Base-by-base conservation (phyloP, 768 basidiomycete species). In the Amanita subjunquillea region DNA sequence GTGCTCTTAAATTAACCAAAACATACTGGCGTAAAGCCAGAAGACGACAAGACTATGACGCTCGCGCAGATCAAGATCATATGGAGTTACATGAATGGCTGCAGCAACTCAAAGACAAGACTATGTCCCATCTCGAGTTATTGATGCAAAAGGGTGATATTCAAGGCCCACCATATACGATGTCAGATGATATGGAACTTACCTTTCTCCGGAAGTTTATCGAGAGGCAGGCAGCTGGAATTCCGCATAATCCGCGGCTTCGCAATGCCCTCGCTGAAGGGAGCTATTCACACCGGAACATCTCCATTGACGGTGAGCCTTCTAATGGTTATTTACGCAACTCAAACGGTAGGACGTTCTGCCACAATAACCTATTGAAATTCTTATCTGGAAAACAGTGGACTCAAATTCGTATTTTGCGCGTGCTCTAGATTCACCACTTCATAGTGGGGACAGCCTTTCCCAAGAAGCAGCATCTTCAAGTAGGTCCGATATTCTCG, bases 11-110 rank as follows among this genome's bases (percentile, higher is more conserved):
- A 64, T 71, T 87, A 58, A 90, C 87, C 27, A 90, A 89, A 69
- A 89, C 85, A 0, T 90, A 86, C 65, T 90, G 87, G 87, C 74
- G 87, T 57, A 90, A 90, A 62, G 76, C 82, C n/a, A 72, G 82
- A 53, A 72, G 87, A 67, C 80, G 87, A 56, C 87, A 90, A 67
- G 87, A 89, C 69, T 90, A 86, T 67, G 85, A 90, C 62, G 80
- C 85, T 48, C 80, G 83, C 46, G 87, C 87, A 1, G 87, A 90
- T 71, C 87, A 88, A 63, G 87, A 90, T 62, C 87, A 90, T 61
- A 90, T 90, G 87, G 87, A 90, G 62, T 69, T 90, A 20, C 87
- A 90, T 60, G 87, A 90, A 62, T 90, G 87, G 87, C 69, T 90
- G 2, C 87, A 90, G 59, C 87, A 89, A 64, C 72, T 90, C 59